A percentile compares a stretch with the other conserved stretches of the same genome.
Conservation (phyloP, 495 filamentous ascomycete species). For the Talaromyces liani region DNA sequence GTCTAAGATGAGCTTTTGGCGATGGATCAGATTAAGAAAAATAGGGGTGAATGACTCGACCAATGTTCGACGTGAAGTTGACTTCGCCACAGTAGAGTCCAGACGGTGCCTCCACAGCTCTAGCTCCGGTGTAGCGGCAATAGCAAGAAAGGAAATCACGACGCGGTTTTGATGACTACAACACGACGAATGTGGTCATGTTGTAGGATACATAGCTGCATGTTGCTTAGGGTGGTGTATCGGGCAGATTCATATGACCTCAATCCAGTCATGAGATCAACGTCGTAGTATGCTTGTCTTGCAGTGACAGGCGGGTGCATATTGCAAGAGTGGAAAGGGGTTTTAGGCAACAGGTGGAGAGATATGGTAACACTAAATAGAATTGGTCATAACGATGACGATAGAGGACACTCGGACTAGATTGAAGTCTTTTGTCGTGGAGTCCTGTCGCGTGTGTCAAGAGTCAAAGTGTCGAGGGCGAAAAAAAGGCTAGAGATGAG, state of each 20-base stretch:
- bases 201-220: neutral
- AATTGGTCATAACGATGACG: neutral
- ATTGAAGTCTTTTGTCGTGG: neutral
- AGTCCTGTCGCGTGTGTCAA: neutral
- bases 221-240: neutral
- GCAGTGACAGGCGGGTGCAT: neutral
- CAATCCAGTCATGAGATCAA: neutral
- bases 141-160: neutral
- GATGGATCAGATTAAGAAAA: neutral
- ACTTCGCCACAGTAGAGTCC: neutral
- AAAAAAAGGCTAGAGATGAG: neutral
- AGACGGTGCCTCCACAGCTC: neutral
- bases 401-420: neutral
- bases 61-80: slow-evolving; percentile 6
- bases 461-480: neutral
- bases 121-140: neutral
- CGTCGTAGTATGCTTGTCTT: neutral
- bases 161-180: neutral
- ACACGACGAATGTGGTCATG: neutral
- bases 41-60: neutral
- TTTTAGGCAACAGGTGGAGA: neutral
- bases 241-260: neutral
- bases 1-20: too few relatives aligned
- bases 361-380: neutral
- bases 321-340: neutral